These are phyloP conservation scores for Colletotrichum sp. DNA, from an alignment of 2,329 filamentous ascomycete species.

Conservation along the genomic window DNA sequence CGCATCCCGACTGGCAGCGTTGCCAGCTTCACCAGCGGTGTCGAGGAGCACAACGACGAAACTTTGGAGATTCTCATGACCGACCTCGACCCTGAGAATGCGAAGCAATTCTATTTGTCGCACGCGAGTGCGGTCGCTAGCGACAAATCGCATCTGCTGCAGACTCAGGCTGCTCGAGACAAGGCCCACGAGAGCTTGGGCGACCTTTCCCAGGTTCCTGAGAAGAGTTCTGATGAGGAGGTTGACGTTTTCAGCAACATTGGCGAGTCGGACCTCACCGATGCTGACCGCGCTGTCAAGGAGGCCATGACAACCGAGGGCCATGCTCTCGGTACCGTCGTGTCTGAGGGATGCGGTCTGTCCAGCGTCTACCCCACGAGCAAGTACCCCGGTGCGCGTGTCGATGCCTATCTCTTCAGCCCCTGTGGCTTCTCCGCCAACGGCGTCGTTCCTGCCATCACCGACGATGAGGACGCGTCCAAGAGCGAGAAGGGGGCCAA, in stretches of 20 bases:
- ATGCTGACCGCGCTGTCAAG: conserved; percentile 64
- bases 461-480: conserved; percentile 49
- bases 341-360: conserved; percentile 88
- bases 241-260: conserved; percentile 82
- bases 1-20: conserved; percentile 59
- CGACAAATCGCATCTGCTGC: conserved; percentile 70
- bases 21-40: conserved; percentile 34
- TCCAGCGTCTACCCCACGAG: conserved; percentile 86
- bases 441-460: conserved; percentile 84
- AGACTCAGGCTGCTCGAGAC: conserved; percentile 67
- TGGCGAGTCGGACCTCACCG: conserved; percentile 54
- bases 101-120: conserved; percentile 73
- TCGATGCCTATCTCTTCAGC: conserved; percentile 95
- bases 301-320: conserved; percentile 89
- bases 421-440: conserved; percentile 98
- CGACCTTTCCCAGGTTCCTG: conserved; percentile 52
- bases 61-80: conserved; percentile 79
- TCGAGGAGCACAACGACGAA: conserved; percentile 69
- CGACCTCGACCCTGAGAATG: conserved; percentile 70
- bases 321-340: conserved; percentile 89
- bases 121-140: conserved; percentile 89
- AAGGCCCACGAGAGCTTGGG: conserved; percentile 64
- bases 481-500: conserved; percentile 41
- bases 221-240: conserved; percentile 54
- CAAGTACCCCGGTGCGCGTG: conserved; percentile 88